Percentiles rank a stretch among this genome's conserved stretches.
These are phyloP conservation scores for Hypoxylon sp. DNA, from an alignment of 2,329 filamentous ascomycete genomes.

Conservation along the genomic window DNA sequence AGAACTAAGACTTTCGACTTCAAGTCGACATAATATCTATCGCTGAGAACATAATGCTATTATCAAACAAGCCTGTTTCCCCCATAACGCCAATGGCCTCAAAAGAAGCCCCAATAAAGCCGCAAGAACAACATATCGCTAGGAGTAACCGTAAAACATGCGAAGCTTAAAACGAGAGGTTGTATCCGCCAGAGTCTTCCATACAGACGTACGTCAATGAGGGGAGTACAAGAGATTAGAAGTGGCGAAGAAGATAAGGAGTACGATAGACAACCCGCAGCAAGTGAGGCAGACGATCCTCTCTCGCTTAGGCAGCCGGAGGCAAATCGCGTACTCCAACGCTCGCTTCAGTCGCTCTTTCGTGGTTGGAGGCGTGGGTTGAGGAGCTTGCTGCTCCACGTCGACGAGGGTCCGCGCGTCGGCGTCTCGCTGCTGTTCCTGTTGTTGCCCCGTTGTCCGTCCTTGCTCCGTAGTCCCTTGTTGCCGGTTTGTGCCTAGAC, in stretches of 20 bases:
- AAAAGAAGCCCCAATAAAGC: background rate
- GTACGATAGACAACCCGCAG: background rate
- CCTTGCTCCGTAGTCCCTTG: background rate
- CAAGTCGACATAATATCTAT: background rate
- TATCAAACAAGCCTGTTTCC: background rate
- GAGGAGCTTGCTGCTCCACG: background rate
- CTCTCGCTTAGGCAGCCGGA: background rate
- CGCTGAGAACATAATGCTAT: slow-evolving; percentile 2
- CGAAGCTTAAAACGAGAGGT: background rate
- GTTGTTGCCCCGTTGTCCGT: background rate
- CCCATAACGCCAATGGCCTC: background rate
- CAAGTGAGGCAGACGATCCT: too few species aligned
- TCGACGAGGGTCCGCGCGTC: background rate
- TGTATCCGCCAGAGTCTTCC: background rate
- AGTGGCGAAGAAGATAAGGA: background rate
- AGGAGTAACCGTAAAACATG: background rate
- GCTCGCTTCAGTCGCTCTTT: background rate
- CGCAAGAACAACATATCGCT: background rate
- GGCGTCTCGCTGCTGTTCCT: background rate
- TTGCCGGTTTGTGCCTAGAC: background rate
- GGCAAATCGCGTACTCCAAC: background rate
- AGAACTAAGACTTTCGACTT: background rate
- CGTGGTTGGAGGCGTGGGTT: background rate
- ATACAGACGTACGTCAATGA: too few species aligned
- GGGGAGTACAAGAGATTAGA: background rate